Base-by-base conservation (phyloP, 768 basidiomycete species). In the Phaffia tasmanica region DNA sequence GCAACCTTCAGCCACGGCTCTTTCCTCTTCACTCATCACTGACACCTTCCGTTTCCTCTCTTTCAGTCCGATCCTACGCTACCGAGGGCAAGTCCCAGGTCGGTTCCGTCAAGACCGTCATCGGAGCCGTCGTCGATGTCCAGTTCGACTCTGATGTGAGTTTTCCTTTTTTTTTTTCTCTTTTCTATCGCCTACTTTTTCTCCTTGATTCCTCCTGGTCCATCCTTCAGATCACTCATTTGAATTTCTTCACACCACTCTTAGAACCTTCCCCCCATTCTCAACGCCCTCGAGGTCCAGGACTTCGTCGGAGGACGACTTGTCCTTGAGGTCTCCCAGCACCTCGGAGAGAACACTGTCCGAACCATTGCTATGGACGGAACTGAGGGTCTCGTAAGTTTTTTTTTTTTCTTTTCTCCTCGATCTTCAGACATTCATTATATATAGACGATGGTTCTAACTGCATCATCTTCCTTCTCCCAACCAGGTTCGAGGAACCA, bases 311-410 rank as follows among this genome's bases (percentile, higher is more conserved):
- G 92, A 76, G 90, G 90, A 78, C 89, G 92, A 78, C 88, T 99
- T 77, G 95, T 99, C 74, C 89, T 99, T 71, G 95, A 99, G 80
- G 95, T 99, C 74, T 89, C 95, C 70, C 90, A 92, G 69, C 95
- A 99, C 78, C 82, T 99, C 65, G 95, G 95, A 78, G 95, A 98
- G 82, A 98, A 98, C 84, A 88, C 92, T 29, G 92, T 95, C 78
- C 89, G 95, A 75, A 94, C 90, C 79, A 99, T 99, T 84, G 95
- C 95, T 75, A 99, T 99, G 95, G 95, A 97, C 76, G 93, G 94
- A 86, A 99, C 95, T 62, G 95, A 95, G 80, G 95, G 95, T 88
- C 89, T 99, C 75, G 93, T 99, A 19, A 35, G 67, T 64, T 25
- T 54, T 54, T 54, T 54, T 61, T 61, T 46, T 21, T 21, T 18